These are phyloP conservation scores for Linanthus parryae DNA, from an alignment of 148 eudicot species.

Conservation along the genomic window DNA sequence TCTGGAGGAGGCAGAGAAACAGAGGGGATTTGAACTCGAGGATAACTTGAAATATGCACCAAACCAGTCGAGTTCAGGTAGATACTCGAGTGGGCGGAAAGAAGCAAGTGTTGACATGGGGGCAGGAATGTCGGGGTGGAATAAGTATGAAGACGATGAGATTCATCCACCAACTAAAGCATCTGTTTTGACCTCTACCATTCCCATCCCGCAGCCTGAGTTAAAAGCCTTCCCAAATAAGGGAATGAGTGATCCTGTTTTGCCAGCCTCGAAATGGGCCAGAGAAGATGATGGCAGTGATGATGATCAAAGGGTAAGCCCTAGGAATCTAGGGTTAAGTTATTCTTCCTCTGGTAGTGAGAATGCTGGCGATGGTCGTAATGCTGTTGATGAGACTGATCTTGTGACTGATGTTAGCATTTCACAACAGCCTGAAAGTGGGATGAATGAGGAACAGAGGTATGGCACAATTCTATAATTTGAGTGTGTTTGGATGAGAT, in stretches of 20 bases:
- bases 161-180: constrained; percentile 27
- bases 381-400: constrained; percentile 45
- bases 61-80: constrained; percentile 38
- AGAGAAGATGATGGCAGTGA: constrained; percentile 83
- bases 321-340: constrained; percentile 64
- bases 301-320: constrained; percentile 54
- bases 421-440: constrained; percentile 53
- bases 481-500: too few species aligned
- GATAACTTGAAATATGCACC: constrained; percentile 66
- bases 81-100: constrained; percentile 34
- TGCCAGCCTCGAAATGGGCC: constrained; percentile 97
- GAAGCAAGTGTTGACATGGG: constrained; percentile 44
- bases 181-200: constrained; percentile 29
- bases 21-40: constrained; percentile 68
- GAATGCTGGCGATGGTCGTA: constrained; percentile 47
- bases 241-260: constrained; percentile 43
- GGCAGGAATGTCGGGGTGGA: constrained; percentile 36
- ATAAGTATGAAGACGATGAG: constrained; percentile 35
- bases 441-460: constrained; percentile 80
- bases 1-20: constrained; percentile 95
- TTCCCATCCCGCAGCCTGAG: constrained; percentile 51
- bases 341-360: constrained; percentile 98
- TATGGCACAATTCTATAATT: too few species aligned
- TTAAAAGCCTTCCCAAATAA: constrained; percentile 38
- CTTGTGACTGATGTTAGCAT: constrained; percentile 38